Evolutionary conservation across 352 stramenopile species (phyloP), one percentile per base, ranked within the genome.

Genomic region (Phytophthora cactorum): DNA sequence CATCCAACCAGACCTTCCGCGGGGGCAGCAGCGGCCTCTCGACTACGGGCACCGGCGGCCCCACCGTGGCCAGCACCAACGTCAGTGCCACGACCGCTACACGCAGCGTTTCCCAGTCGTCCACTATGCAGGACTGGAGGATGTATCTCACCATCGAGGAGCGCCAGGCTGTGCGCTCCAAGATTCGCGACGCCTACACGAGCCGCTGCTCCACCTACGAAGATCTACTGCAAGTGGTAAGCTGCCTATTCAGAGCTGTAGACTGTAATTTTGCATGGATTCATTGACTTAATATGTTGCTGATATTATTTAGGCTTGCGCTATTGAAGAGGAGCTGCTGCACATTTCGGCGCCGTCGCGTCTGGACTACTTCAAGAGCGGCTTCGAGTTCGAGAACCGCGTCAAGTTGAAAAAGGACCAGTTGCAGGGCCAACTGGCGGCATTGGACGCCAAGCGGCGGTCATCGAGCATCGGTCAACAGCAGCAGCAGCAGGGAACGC

Each of bases 101-200:
- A 15, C 73, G 81, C 34, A 91, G 82, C 47, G 69, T 89, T 6
- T 89, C 80, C 28, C 78, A 90, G 74, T 86, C 79, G 10, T 74
- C 75, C 3, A 86, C 72, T 25, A 93, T 93, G 86, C 84, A 92
- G 70, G 88, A 96, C 68, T 96, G 89, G 89, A 78, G 89, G 46
- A 95, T 92, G 87, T 95, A 93, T 60, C 65, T 96, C 59, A 96
- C 87, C n/a, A 94, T 96, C 65, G 89, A 96, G 70, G 89, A 96
- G 70, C 87, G 89, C 41, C 87, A 95, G 73, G 86, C 88, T 43
- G 86, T 96, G 59, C 87, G 89, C 36, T 92, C 85, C 50, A 95
- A 95, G 80, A 95, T 96, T 49, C 81, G 82, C 4, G 86, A 95
- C 56, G 89, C 89, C 5, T 96, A 96, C 73, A 93, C 77, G 27